phyloP scores from a whole-genome alignment of 202 grass and related monocot genomes.

The Elaeis oleifera region DNA sequence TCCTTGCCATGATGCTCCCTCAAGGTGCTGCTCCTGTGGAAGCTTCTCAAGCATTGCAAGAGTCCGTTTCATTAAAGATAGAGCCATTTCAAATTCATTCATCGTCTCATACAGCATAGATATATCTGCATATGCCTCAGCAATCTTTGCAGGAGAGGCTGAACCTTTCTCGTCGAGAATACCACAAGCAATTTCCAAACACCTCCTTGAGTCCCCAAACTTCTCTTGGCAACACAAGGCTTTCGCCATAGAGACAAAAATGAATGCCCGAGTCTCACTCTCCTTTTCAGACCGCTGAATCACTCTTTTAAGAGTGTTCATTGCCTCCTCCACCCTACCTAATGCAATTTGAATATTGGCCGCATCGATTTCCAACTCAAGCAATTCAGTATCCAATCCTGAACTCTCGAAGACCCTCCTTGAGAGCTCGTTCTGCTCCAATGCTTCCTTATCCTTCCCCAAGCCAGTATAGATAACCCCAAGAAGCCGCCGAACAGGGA shows the following conservation, averaged over 20 bases:
- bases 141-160: conserved; percentile 16
- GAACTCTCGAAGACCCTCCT: conserved; percentile 40
- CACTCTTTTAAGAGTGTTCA: conserved; percentile 40
- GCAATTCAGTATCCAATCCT: conserved; percentile 33
- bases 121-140: conserved; percentile 45
- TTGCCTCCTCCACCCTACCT: conserved; percentile 50
- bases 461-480: conserved; percentile 37
- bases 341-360: conserved; percentile 38
- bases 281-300: conserved; percentile 45
- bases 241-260: conserved; percentile 48
- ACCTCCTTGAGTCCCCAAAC: conserved; percentile 44
- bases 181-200: conserved; percentile 55
- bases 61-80: conserved; percentile 66
- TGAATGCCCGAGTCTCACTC: conserved; percentile 48
- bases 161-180: conserved; percentile 48
- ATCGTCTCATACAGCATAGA: conserved; percentile 54
- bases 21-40: conserved; percentile 45
- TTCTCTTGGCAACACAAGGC: conserved; percentile 49
- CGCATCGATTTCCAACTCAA: conserved; percentile 37
- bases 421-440: conserved; percentile 49
- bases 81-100: conserved; percentile 47
- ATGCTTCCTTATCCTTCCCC: conserved; percentile 38
- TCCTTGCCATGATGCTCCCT: conserved; percentile 47
- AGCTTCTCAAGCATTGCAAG: conserved; percentile 37
- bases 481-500: conserved; percentile 42